Percentiles rank a stretch among this genome's conserved stretches.
Evolutionary conservation across 140 eudicot genomes (phyloP).

Genomic region (Cichorium intybus): DNA sequence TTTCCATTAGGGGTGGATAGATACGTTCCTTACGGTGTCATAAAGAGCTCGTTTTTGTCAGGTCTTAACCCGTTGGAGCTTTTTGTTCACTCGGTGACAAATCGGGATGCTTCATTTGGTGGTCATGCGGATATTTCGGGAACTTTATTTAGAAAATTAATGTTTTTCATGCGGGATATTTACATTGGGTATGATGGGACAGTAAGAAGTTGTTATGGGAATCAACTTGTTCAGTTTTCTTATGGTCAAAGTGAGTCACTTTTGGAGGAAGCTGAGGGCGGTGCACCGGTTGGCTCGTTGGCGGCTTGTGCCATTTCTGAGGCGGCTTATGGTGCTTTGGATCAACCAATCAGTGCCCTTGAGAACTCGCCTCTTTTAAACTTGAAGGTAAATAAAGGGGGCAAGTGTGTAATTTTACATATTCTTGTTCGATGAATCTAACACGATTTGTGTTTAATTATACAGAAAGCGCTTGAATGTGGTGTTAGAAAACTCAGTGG

Average conservation of each 20-base stretch:
- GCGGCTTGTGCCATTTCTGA: slow-evolving; percentile 94
- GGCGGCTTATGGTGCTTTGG: slow-evolving; percentile 93
- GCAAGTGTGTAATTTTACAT: slow-evolving; percentile 1
- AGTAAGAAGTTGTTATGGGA: slow-evolving; percentile 69
- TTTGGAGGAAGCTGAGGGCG: slow-evolving; percentile 36
- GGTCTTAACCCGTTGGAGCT: slow-evolving; percentile 86
- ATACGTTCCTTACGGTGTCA: slow-evolving; percentile 62
- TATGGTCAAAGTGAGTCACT: slow-evolving; percentile 33
- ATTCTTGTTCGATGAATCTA: slow-evolving; percentile 2
- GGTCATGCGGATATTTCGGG: slow-evolving; percentile 96
- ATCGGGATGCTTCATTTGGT: slow-evolving; percentile 80
- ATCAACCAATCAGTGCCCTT: slow-evolving; percentile 83
- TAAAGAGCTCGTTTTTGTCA: slow-evolving; percentile 51
- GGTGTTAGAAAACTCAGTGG: slow-evolving; percentile 64
- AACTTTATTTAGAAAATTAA: slow-evolving; percentile 55
- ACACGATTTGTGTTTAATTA: slow-evolving; percentile 17
- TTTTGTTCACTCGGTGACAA: slow-evolving; percentile 73
- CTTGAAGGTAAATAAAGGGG: slow-evolving; percentile 53
- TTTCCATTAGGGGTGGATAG: slow-evolving; percentile 31
- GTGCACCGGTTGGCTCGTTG: slow-evolving; percentile 81
- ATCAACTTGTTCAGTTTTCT: slow-evolving; percentile 78
- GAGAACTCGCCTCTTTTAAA: slow-evolving; percentile 79
- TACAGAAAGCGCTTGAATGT: slow-evolving; percentile 84
- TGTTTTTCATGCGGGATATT: slow-evolving; percentile 92
- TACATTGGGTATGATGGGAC: slow-evolving; percentile 75